These are phyloP conservation scores for Fusarium palustre DNA, from an alignment of 2,329 filamentous ascomycete genomes.

Conservation along the genomic window DNA sequence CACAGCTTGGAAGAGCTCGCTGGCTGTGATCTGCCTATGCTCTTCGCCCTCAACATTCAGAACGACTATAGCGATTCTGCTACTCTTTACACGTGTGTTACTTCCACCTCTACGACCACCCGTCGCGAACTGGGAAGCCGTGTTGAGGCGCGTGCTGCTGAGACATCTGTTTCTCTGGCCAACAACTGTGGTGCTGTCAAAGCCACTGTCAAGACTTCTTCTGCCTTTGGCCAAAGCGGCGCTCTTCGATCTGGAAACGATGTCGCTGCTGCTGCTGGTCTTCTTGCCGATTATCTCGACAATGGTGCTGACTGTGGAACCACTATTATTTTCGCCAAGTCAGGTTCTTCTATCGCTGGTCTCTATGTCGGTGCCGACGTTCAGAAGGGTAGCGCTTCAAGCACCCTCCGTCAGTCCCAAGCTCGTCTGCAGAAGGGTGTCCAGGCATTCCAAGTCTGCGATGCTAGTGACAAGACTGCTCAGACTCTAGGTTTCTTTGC, in stretches of 20 bases:
- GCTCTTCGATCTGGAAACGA: slow-evolving; percentile 23
- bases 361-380: slow-evolving; percentile 42
- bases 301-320: slow-evolving; percentile 37
- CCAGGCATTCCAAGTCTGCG: slow-evolving; percentile 39
- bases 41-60: slow-evolving; percentile 42
- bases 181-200: slow-evolving; percentile 42
- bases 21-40: slow-evolving; percentile 31
- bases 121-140: slow-evolving; percentile 19
- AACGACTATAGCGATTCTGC: slow-evolving; percentile 42
- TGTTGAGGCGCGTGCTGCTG: slow-evolving; percentile 29
- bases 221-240: slow-evolving; percentile 15
- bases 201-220: slow-evolving; percentile 29
- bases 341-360: slow-evolving; percentile 39
- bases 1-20: slow-evolving; percentile 40
- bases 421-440: slow-evolving; percentile 30
- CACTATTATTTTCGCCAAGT: slow-evolving; percentile 45
- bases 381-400: slow-evolving; percentile 39
- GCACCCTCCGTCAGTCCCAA: slow-evolving; percentile 24
- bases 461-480: slow-evolving; percentile 32
- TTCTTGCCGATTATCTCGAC: slow-evolving; percentile 38
- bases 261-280: slow-evolving; percentile 22
- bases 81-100: slow-evolving; percentile 41
- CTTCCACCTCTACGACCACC: slow-evolving; percentile 6
- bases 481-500: slow-evolving; percentile 42
- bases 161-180: slow-evolving; percentile 23